Conservation (phyloP, 2,329 filamentous ascomycete genomes). For the Pyricularia sp. region DNA sequence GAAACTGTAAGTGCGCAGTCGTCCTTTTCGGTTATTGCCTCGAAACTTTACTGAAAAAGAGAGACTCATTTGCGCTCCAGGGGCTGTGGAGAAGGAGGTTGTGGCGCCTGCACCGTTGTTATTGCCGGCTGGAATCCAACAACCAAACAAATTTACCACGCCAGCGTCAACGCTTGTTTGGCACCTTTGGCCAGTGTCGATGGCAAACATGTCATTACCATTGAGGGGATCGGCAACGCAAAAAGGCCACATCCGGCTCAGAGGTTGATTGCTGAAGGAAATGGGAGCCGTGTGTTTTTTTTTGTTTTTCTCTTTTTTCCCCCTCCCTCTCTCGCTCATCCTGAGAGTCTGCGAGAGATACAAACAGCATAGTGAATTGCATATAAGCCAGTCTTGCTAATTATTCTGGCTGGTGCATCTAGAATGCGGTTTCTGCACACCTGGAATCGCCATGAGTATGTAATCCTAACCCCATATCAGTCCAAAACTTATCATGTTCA, state of each 20-base stretch:
- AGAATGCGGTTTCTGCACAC: conserved; percentile 90
- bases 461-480: not conserved
- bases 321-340: too few relatives aligned
- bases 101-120: conserved; percentile 91
- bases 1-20: conserved; percentile 48
- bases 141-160: conserved; percentile 87
- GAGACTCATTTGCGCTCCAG: conserved; percentile 17
- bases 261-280: conserved; percentile 78
- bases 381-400: conserved; percentile 20
- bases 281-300: conserved; percentile 47
- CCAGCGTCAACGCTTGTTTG: conserved; percentile 89
- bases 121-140: conserved; percentile 89
- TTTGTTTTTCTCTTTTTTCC: not conserved
- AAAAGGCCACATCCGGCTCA: conserved; percentile 80
- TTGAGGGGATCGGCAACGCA: conserved; percentile 87
- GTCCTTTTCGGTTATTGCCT: not conserved
- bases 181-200: conserved; percentile 87
- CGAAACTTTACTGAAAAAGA: conserved; percentile 3
- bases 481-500: not conserved
- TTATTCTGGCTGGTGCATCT: not conserved
- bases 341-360: too few relatives aligned
- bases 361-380: conserved; percentile 41
- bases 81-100: conserved; percentile 91
- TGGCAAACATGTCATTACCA: conserved; percentile 95
- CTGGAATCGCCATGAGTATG: conserved; percentile 90